Evolutionary conservation across 2,329 filamentous ascomycete genomes (phyloP).

Genomic region (Sodiomyces alkalinus): DNA sequence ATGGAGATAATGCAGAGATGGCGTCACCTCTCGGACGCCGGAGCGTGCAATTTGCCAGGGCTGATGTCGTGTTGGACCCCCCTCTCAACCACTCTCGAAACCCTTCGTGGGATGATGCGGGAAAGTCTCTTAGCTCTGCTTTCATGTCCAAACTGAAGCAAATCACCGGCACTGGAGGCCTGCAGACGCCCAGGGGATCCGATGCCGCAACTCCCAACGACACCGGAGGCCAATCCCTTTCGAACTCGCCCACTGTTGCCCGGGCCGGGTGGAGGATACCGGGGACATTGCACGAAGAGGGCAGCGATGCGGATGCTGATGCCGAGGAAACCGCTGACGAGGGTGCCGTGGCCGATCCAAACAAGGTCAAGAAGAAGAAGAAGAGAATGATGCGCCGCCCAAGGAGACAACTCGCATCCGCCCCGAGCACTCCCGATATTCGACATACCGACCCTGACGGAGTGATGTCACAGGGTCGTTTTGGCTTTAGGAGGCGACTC

Average conservation of each 20-base stretch:
- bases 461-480: constrained; percentile 24
- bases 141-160: constrained; percentile 70
- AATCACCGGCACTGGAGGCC: constrained; percentile 39
- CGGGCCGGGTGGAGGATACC: constrained; percentile 33
- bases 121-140: constrained; percentile 45
- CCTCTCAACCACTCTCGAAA: constrained; percentile 39
- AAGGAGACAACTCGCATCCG: constrained; percentile 41
- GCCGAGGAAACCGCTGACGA: constrained; percentile 81
- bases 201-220: constrained; percentile 19
- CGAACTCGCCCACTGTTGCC: constrained; percentile 31
- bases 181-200: constrained; percentile 26
- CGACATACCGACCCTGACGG: constrained; percentile 27
- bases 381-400: constrained; percentile 42
- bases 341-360: constrained; percentile 27
- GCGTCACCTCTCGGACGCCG: constrained; percentile 1
- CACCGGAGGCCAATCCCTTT: constrained; percentile 22
- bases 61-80: constrained; percentile 32
- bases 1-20: constrained; percentile 1
- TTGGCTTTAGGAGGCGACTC: constrained; percentile 47
- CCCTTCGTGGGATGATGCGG: constrained; percentile 50
- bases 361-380: constrained; percentile 46
- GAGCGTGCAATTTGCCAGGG: constrained; percentile 63
- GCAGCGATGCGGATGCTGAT: constrained; percentile 61
- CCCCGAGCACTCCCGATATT: constrained; percentile 47
- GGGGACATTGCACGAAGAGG: constrained; percentile 38